Base-by-base conservation (phyloP, 495 filamentous ascomycete genomes). In the Podospora comata region DNA sequence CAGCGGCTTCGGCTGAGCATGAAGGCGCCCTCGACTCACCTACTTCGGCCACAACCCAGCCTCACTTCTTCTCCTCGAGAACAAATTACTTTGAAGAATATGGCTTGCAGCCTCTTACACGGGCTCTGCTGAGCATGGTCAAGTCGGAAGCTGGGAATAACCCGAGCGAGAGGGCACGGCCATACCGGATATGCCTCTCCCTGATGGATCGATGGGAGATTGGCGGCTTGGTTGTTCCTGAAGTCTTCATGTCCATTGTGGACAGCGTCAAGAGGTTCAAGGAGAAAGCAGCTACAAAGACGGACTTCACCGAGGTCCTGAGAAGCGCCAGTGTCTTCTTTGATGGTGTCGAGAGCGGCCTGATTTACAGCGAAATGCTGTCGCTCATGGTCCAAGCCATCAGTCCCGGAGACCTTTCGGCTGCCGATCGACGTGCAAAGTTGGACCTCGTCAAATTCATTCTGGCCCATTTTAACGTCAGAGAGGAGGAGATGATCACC, bases 201-300 rank as follows among this genome's bases (percentile, higher is more conserved):
- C 79, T 99, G 64, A 97, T 98, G 96, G 95, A 99, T 80, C 87
- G 92, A 32, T 97, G 92, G 93, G 96, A 99, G 74, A 92, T 99
- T 72, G 95, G 95, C 20, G 92, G 91, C 13, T 81, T 93, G 26
- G 88, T 99, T 62, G 89, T 97, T 5, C 91, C 94, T 0, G 88
- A 90, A 32, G 86, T 98, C 13, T 98, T 99, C 73, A 80, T 96
- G 2, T 91, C 93, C 13, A 87, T 92, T n/a, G 86, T 98, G 67
- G 80, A 89, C 74, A 94, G 87, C 68, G 86, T 96, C 58, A 87
- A 89, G 69, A 75, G 79, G 19, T 97, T 92, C 79, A 87, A 93
- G 75, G 73, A 75, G 56, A 75, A 79, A 65, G 81, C 89, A 58
- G 66, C 79, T 65, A 84, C 79, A 18, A 90, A 89, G 72, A 79